Evolutionary conservation across 441 rosid species (phyloP), one percentile per base, ranked within the genome.

Genomic region (Pelargonium citronellum): DNA sequence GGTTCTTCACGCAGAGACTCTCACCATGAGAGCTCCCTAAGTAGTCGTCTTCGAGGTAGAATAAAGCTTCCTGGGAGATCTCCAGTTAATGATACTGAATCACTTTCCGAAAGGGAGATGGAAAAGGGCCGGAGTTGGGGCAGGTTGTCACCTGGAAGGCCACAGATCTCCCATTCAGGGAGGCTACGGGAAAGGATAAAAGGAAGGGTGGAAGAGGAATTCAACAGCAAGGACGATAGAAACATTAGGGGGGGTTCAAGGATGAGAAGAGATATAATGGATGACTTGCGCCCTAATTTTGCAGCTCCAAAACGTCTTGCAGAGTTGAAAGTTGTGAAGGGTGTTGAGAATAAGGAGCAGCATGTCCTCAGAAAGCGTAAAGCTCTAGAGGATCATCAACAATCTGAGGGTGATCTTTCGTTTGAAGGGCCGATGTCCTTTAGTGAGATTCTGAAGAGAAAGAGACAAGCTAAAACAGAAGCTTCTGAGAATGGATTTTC

Each of bases 341-440:
- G 67, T 69, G 79, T 62, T 51, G 86, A 80, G 70, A 74, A 75
- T 75, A 70, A 69, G 19, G 87, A 79, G 55, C 76, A 71, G 30
- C 30, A 27, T 13, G 76, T 78, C 67, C 84, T 83, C 55, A 80
- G 90, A 75, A 89, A 89, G 82, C 78, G 90, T 51, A 88, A 82
- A 77, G 79, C 75, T 58, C 17, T 58, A 15, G 93, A 80, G 68
- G 85, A 83, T 67, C 39, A 69, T 76, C 87, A 70, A 70, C 85
- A 73, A 74, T 62, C 80, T 68, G 89, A 79, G 73, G 85, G 77
- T 69, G 75, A 74, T 62, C 77, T 79, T 66, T 78, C 91, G 8
- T 93, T 93, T 78, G 85, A 88, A 73, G 93, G 96, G 71, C 98
- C 98, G 6, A 81, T 88, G 86, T 89, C 98, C 67, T 84, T 89